Evolutionary conservation across 2,329 filamentous ascomycete species (phyloP), one percentile per base, ranked within the genome.

Genomic region (Alternaria tenuissima): DNA sequence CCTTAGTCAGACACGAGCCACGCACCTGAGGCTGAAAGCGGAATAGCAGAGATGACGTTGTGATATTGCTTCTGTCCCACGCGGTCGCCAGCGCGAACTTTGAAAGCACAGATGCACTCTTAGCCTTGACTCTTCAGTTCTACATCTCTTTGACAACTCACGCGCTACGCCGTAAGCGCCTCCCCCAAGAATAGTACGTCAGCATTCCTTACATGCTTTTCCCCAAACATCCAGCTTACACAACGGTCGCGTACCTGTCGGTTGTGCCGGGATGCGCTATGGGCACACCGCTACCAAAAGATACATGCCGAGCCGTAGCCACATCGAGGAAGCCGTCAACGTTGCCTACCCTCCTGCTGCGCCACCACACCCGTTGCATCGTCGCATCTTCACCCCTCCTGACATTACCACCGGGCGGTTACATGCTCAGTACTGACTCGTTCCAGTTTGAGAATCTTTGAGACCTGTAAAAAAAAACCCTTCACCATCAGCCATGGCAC

Each of bases 401-500:
- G 41, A 49, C 47, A 57, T 24, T 56, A 39, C 55, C 18, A 54
- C 20, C 20, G 12, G 20, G 11, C 39, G 12, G 20, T 24, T 24
- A 24, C 44, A 34, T 55, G 41, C 32, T 49, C 28, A 38, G 52
- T 47, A 46, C 63, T 61, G 63, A 65, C 61, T 24, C 44, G 39
- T 30, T 20, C 32, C 57, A 55, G 57, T 59, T 28, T 44, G 36
- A 59, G 12, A 47, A 44, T 32, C 22, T 57, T 34, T 38, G 36
- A 55, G 18, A 28, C 43, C 38, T 28, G 22, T n/a, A 49, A 14
- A 16, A 16, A 55, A 41, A 24, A 22, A 22, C 20, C 20, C 20
- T 8, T 1, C 53, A 43, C 36, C 28, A 18, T 16, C 52, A 46
- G 28, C 56, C 55, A 65, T 71, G 68, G 62, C 67, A 26, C 80